Conservation (phyloP, 2,329 filamentous ascomycete genomes). For the Botryotinia convoluta region DNA sequence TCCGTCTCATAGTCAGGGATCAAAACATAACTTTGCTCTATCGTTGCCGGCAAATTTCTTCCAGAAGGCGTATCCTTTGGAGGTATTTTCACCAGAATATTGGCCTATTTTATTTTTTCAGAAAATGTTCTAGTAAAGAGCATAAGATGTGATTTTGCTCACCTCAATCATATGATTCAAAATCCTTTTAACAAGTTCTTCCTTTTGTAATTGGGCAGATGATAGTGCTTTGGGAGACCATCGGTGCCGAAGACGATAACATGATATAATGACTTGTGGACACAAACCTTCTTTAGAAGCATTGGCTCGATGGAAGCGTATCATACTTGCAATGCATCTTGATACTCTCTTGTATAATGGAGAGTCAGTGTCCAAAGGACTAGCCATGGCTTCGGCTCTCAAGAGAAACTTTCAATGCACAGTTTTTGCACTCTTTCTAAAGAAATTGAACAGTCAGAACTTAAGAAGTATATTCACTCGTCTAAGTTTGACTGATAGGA, state of each 20-base stretch:
- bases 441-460: neutral
- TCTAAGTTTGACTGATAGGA: neutral
- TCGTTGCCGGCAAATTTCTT: slow-evolving; percentile 16
- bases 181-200: slow-evolving; percentile 12
- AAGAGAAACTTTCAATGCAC: neutral
- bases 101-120: neutral
- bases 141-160: neutral
- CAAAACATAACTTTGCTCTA: slow-evolving; percentile 17
- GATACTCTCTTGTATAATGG: slow-evolving; percentile 11
- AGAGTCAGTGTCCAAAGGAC: neutral
- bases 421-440: neutral
- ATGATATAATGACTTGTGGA: slow-evolving; percentile 18
- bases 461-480: neutral
- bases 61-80: neutral
- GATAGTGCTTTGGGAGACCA: slow-evolving; percentile 12
- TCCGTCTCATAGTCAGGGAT: slow-evolving; percentile 1
- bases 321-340: slow-evolving; percentile 17
- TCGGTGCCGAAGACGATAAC: slow-evolving; percentile 11
- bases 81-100: neutral
- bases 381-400: neutral
- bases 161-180: slow-evolving; percentile 19
- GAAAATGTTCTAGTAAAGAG: neutral
- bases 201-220: slow-evolving; percentile 8
- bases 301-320: slow-evolving; percentile 17
- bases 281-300: slow-evolving; percentile 18